These are phyloP conservation scores for Scutellaria barbata DNA, from an alignment of 257 asterid species.

Conservation along the genomic window DNA sequence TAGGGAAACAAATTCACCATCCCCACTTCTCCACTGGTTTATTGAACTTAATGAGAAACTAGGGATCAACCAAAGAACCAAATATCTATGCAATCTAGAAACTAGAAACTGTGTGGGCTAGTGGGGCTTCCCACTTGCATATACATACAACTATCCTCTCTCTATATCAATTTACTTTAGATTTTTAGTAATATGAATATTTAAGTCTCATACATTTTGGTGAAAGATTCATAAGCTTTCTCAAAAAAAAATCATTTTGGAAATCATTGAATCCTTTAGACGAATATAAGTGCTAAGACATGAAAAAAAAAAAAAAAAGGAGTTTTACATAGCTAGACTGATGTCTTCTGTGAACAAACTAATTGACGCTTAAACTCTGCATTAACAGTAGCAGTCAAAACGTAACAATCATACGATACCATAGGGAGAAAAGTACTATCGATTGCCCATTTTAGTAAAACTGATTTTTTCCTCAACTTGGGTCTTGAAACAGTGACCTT, in stretches of 20 bases:
- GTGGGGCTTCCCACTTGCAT: background rate
- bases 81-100: slow-evolving; percentile 12
- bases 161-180: background rate
- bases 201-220: background rate
- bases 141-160: background rate
- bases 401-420: slow-evolving; percentile 2
- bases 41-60: background rate
- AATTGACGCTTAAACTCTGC: slow-evolving; percentile 7
- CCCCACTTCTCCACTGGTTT: slow-evolving; percentile 7
- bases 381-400: background rate
- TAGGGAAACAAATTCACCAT: background rate
- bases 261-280: slow-evolving; percentile 71
- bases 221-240: background rate
- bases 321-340: slow-evolving; percentile 2
- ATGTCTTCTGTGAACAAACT: slow-evolving; percentile 3
- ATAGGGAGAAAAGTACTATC: background rate
- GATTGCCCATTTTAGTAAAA: slow-evolving; percentile 16
- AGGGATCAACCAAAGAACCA: background rate
- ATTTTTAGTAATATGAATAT: background rate
- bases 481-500: slow-evolving; percentile 2
- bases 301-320: background rate
- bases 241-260: slow-evolving; percentile 69
- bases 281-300: slow-evolving; percentile 5
- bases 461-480: background rate
- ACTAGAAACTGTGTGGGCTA: background rate